Conservation (phyloP, 2,329 filamentous ascomycete genomes). For the Hymenoscyphus albidus region DNA sequence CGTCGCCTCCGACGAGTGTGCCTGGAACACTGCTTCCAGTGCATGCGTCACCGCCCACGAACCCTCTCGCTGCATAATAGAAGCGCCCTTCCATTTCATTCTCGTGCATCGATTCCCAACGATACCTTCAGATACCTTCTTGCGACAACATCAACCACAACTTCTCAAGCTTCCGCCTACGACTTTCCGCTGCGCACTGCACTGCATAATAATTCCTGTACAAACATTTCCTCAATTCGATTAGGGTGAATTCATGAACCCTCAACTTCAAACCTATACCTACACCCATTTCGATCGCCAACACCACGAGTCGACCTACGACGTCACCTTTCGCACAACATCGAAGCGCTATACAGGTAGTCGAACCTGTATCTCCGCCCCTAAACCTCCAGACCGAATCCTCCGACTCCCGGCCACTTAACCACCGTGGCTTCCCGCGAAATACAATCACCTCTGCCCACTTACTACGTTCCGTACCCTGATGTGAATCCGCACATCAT, state of each 20-base stretch:
- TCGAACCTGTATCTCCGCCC: not conserved
- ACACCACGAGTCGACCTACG: not conserved
- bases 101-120: not conserved
- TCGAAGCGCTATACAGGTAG: not conserved
- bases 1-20: not conserved
- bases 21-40: constrained; percentile 1
- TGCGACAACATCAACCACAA: not conserved
- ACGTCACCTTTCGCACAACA: not conserved
- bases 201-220: not conserved
- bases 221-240: not conserved
- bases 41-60: not conserved
- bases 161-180: not conserved
- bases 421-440: not conserved
- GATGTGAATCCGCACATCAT: not conserved
- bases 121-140: not conserved
- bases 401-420: not conserved
- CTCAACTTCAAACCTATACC: not conserved
- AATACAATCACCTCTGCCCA: not conserved
- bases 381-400: not conserved
- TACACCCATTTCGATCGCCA: not conserved
- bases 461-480: not conserved
- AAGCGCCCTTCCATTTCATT: not conserved
- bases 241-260: not conserved
- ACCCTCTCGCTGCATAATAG: not conserved
- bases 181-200: not conserved